Percentiles rank a stretch among this genome's conserved stretches.
Evolutionary conservation across 768 basidiomycete species (phyloP).

Genomic region (Mycena metata): DNA sequence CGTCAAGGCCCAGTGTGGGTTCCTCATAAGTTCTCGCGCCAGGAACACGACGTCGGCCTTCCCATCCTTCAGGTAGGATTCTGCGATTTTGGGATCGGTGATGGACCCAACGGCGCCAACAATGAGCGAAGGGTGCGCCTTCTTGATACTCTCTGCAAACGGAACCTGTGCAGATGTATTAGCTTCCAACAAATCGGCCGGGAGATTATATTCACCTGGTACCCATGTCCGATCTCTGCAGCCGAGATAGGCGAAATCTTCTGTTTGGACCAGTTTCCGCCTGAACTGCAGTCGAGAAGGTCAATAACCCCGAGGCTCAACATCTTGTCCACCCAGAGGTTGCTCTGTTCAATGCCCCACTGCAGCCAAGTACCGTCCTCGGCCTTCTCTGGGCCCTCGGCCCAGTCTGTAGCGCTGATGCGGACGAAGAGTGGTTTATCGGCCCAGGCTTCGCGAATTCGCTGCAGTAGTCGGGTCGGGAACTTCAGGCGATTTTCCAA

Average conservation of each 20-base stretch:
- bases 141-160: conserved; percentile 77
- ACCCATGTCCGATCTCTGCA: conserved; percentile 59
- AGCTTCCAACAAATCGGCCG: no score
- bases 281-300: conserved; percentile 79
- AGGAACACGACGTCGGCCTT: conserved; percentile 79
- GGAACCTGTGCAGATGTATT: conserved; percentile 63
- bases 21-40: conserved; percentile 75
- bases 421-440: conserved; percentile 80
- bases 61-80: conserved; percentile 73
- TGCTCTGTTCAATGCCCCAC: conserved; percentile 87
- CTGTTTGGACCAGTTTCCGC: conserved; percentile 74
- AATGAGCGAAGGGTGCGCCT: conserved; percentile 65
- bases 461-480: conserved; percentile 68
- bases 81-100: conserved; percentile 64
- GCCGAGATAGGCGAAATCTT: conserved; percentile 57
- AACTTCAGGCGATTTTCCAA: conserved; percentile 82
- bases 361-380: conserved; percentile 69
- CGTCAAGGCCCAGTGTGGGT: conserved; percentile 73
- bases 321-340: conserved; percentile 66
- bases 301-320: conserved; percentile 72
- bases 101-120: conserved; percentile 82
- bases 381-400: conserved; percentile 67
- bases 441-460: conserved; percentile 68
- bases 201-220: conserved; percentile 61
- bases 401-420: conserved; percentile 79